phyloP scores from a whole-genome alignment of 2,329 filamentous ascomycete species.

The Paracoccidioides lutzii region DNA sequence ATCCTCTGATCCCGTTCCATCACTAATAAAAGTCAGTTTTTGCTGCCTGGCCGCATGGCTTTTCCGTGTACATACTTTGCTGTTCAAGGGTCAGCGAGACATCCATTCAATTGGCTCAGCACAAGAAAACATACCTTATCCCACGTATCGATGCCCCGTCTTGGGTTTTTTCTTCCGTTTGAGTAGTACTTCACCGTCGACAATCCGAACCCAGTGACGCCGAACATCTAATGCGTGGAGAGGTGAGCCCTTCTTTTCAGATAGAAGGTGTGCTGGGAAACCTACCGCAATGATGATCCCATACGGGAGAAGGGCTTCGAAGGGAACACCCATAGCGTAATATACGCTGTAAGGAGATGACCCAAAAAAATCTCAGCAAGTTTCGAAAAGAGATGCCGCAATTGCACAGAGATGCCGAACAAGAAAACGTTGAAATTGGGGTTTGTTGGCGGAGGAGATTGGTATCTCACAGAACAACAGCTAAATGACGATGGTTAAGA shows the following conservation, averaged over 20 bases:
- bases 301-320: conserved; percentile 53
- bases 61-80: conserved; percentile 38
- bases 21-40: conserved; percentile 35
- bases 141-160: conserved; percentile 50
- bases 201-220: conserved; percentile 45
- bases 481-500: background rate
- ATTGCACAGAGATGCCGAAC: conserved; percentile 11
- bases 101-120: conserved; percentile 9
- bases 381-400: background rate
- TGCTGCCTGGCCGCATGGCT: conserved; percentile 2
- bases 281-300: conserved; percentile 50
- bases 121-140: conserved; percentile 42
- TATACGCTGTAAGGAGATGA: background rate
- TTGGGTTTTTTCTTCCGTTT: conserved; percentile 49
- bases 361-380: background rate
- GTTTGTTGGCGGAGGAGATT: background rate
- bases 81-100: conserved; percentile 31
- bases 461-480: background rate
- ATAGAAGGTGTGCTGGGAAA: conserved; percentile 7
- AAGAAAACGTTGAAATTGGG: conserved; percentile 1
- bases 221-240: conserved; percentile 42
- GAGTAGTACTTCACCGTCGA: conserved; percentile 45
- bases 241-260: conserved; percentile 10
- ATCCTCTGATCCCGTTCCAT: conserved; percentile 53
- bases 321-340: conserved; percentile 49